Base-by-base conservation (phyloP, 495 filamentous ascomycete genomes). In the Umbilicaria muhlenbergii region DNA sequence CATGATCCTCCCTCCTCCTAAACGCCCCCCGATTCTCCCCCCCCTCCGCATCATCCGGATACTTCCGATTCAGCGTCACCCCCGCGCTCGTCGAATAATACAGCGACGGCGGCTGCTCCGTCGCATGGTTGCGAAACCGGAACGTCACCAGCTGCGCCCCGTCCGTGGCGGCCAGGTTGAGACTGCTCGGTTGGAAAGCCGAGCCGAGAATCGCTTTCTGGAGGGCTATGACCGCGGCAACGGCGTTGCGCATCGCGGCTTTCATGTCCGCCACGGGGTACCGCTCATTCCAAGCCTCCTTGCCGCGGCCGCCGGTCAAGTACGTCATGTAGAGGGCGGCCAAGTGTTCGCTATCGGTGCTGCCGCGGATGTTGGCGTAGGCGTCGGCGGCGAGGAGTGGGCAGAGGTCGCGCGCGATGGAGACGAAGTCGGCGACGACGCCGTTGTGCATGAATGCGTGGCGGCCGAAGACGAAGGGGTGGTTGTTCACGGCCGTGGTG, bases 401-500 rank as follows among this genome's bases (percentile, higher is more conserved):
- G 17, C 52, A 58, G 41, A 71, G 48, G 13, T 59, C 56, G 11
- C 64, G 59, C 19, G 60, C 54, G 42, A 73, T 65, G 3, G 45
- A 45, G 7, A 52, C 36, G 46, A 70, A 73, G 41, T 58, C 45
- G 11, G 60, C 53, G n/a, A 72, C 55, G 14, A 54, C 58, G 11
- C 68, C 68, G 49, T 70, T 71, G 48, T 72, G 68, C 65, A 73
- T 70, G 36, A 73, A 65, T 5, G 54, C 51, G 44, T 69, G 65
- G 18, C 66, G 52, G 17, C 69, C 67, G 39, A 71, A 73, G 32
- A 64, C 57, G 48, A 71, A 73, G 2, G 69, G 69, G 42, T 73
- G 69, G 34, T 63, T 67, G 50, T 73, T 73, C 3, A 66, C 62
- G 2, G 55, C 49, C 33, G 60, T 60, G 43, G 56, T 51, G 31